These are phyloP conservation scores for Gelatoporia subvermispora DNA, from an alignment of 768 basidiomycete genomes.

Conservation along the genomic window DNA sequence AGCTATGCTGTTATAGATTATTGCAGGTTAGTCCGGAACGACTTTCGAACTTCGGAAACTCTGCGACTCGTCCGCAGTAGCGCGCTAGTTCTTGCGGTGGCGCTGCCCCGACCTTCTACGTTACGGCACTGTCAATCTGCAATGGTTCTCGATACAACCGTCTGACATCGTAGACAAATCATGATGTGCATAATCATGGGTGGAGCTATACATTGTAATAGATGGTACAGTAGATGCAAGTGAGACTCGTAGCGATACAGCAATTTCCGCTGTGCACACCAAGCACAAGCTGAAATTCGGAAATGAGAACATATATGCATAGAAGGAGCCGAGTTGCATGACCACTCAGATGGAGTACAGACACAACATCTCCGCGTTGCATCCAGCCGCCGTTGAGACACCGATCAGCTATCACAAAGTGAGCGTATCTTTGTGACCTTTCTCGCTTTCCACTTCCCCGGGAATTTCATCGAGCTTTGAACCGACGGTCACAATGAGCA, in stretches of 20 bases:
- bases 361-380: not conserved
- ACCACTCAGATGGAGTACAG: not conserved
- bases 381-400: not conserved
- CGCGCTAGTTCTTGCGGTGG: too few species aligned
- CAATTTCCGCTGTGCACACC: not conserved
- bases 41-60: too few species aligned
- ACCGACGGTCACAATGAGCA: slow-evolving; percentile 22
- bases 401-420: slow-evolving; percentile 18
- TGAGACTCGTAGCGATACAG: not conserved
- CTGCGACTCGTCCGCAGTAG: too few species aligned
- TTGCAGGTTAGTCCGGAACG: too few species aligned
- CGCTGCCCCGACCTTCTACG: too few species aligned
- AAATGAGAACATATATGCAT: not conserved
- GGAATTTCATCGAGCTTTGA: slow-evolving; percentile 55
- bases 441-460: slow-evolving; percentile 59
- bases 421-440: slow-evolving; percentile 43
- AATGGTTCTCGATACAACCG: too few species aligned
- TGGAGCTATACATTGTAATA: too few species aligned
- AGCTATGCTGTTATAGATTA: too few species aligned
- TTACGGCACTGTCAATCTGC: too few species aligned
- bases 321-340: not conserved
- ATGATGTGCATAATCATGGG: too few species aligned
- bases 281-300: not conserved
- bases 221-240: too few species aligned
- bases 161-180: too few species aligned